Evolutionary conservation across 768 basidiomycete species (phyloP).

Genomic region (Pulveroboletus sp.): DNA sequence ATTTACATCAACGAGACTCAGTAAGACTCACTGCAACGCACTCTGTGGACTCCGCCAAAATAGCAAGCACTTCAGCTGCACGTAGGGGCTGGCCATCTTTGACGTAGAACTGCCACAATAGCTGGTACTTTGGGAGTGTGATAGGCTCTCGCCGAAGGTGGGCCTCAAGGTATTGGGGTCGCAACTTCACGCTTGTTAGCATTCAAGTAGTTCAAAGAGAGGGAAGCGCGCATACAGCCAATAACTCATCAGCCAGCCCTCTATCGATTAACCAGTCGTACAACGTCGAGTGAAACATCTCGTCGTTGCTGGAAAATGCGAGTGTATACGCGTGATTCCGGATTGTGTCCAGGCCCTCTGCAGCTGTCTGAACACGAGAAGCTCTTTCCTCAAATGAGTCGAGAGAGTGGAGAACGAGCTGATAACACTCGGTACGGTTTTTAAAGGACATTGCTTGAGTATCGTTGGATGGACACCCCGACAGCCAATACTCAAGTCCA

Average conservation of each 20-base stretch:
- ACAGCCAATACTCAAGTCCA: slow-evolving; percentile 73
- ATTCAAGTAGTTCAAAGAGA: neutral
- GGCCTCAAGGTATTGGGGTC: slow-evolving; percentile 82
- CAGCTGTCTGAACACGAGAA: slow-evolving; percentile 27
- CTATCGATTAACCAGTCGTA: slow-evolving; percentile 91
- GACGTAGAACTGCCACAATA: slow-evolving; percentile 97
- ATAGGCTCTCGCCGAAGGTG: slow-evolving; percentile 80
- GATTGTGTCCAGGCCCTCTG: slow-evolving; percentile 63
- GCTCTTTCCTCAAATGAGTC: slow-evolving; percentile 71
- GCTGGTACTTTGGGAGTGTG: slow-evolving; percentile 76
- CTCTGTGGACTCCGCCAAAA: slow-evolving; percentile 81
- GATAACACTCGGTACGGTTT: slow-evolving; percentile 69
- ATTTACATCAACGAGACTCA: neutral
- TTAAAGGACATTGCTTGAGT: slow-evolving; percentile 54
- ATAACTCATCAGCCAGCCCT: slow-evolving; percentile 78
- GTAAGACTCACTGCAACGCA: slow-evolving; percentile 33
- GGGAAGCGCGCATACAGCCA: slow-evolving; percentile 65
- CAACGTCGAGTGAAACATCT: slow-evolving; percentile 88
- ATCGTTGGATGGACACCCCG: slow-evolving; percentile 56
- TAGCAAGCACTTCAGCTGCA: slow-evolving; percentile 81
- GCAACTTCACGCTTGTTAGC: slow-evolving; percentile 48
- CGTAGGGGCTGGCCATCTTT: slow-evolving; percentile 82
- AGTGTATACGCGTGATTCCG: slow-evolving; percentile 82
- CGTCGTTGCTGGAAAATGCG: slow-evolving; percentile 80
- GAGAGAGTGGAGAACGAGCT: slow-evolving; percentile 77